Conservation (phyloP, 2,329 filamentous ascomycete species). For the Talaromyces rugulosus region DNA sequence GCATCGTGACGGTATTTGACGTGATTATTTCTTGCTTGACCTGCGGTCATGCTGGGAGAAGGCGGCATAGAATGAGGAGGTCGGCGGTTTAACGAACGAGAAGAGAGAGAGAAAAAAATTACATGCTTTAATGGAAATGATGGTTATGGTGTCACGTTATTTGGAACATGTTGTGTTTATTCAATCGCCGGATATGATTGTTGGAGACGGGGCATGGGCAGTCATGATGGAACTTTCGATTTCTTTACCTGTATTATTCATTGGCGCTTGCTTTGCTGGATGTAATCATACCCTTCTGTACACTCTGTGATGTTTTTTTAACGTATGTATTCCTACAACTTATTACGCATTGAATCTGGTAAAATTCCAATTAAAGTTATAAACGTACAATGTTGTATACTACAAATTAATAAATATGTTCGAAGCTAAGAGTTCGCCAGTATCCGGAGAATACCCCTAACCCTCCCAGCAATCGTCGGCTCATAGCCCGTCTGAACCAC, state of each 20-base stretch:
- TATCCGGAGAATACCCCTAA: conserved; percentile 34
- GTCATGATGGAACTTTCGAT: neutral
- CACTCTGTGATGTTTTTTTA: no score
- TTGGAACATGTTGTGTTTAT: neutral
- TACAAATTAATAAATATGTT: neutral
- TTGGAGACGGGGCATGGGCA: neutral
- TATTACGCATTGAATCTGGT: no score
- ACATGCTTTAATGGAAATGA: neutral
- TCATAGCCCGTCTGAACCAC: conserved; percentile 45
- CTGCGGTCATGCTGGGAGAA: conserved; percentile 31
- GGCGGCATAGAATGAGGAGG: conserved; percentile 2
- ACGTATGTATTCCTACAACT: no score
- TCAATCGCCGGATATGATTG: neutral
- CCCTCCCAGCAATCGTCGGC: conserved; percentile 38
- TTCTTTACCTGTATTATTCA: neutral
- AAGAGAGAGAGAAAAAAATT: neutral
- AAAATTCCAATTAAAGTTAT: no score
- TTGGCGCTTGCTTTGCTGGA: no score
- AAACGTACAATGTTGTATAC: neutral
- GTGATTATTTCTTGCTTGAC: conserved; percentile 64
- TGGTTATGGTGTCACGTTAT: neutral
- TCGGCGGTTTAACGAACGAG: conserved; percentile 3
- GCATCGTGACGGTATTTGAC: conserved; percentile 60
- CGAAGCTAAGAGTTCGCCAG: conserved; percentile 31
- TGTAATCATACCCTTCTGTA: no score